Conservation (phyloP, 345 rosid genomes). For the Balakata baccata region DNA sequence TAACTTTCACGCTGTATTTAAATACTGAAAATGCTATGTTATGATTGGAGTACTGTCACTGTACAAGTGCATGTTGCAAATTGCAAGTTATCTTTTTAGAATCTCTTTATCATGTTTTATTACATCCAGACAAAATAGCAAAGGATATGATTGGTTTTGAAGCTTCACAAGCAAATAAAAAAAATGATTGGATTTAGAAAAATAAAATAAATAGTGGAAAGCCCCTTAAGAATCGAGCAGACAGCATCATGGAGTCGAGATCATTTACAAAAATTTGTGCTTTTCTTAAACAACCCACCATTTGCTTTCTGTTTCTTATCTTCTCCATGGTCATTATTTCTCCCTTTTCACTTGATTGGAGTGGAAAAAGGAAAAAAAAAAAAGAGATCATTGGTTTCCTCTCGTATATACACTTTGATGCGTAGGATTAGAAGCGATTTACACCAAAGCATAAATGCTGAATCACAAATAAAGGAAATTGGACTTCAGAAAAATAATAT, state of each 20-base stretch:
- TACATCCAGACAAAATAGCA: too few species aligned
- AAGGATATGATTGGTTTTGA: not conserved
- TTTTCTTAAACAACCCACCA: not conserved
- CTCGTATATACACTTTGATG: not conserved
- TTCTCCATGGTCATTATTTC: not conserved
- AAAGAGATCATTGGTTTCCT: not conserved
- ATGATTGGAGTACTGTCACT: not conserved
- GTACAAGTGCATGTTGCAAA: conserved; percentile 7
- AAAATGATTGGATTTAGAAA: too few species aligned
- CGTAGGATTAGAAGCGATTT: not conserved
- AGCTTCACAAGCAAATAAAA: too few species aligned
- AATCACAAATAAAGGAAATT: not conserved
- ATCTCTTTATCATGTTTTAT: not conserved
- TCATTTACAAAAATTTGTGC: not conserved
- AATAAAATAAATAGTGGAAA: conserved; percentile 6
- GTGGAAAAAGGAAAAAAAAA: too few species aligned
- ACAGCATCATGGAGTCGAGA: not conserved
- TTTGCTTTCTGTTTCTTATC: too few species aligned
- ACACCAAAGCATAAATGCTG: not conserved
- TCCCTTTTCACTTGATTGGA: not conserved
- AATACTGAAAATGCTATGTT: not conserved
- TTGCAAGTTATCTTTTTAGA: not conserved
- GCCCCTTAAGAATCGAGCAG: not conserved
- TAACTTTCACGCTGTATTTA: not conserved
- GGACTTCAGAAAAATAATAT: too few species aligned